Conservation (phyloP, 805 yeast species). For the Starmera dryadoides region DNA sequence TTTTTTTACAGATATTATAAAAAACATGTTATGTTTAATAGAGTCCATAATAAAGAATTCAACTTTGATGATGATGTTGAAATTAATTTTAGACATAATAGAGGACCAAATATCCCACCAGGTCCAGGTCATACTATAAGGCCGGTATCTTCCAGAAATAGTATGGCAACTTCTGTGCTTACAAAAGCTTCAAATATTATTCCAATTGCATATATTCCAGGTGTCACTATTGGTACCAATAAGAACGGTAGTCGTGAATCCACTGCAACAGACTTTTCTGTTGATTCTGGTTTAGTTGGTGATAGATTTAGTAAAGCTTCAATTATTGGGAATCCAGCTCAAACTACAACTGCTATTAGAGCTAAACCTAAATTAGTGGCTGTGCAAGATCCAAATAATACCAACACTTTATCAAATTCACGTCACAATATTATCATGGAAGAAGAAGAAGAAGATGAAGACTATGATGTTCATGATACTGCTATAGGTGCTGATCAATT, state of each 20-base stretch:
- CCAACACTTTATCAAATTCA: not conserved
- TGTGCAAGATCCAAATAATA: conserved; percentile 20
- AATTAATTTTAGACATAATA: conserved; percentile 18
- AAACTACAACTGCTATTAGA: conserved; percentile 62
- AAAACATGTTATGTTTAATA: conserved; percentile 22
- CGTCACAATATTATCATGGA: not conserved
- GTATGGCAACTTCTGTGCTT: conserved; percentile 54
- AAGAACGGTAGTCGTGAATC: conserved; percentile 19
- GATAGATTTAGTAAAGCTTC: conserved; percentile 35
- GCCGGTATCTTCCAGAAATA: conserved; percentile 19
- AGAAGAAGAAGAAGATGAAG: no score
- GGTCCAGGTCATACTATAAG: conserved; percentile 20
- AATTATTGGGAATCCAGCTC: conserved; percentile 30
- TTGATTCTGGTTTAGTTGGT: conserved; percentile 20
- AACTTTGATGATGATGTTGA: conserved; percentile 21
- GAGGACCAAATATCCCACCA: conserved; percentile 14
- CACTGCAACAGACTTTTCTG: conserved; percentile 19
- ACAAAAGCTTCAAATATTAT: conserved; percentile 82
- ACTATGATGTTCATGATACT: conserved; percentile 15
- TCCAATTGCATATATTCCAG: conserved; percentile 92
- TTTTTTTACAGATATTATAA: conserved; percentile 36
- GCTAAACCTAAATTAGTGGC: conserved; percentile 70
- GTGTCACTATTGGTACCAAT: conserved; percentile 59
- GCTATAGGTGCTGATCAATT: conserved; percentile 17
- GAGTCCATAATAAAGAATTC: conserved; percentile 20